Percentiles rank a stretch among this genome's conserved stretches.
These are phyloP conservation scores for Coffea humblotiana DNA, from an alignment of 305 asterid genomes.

Conservation along the genomic window DNA sequence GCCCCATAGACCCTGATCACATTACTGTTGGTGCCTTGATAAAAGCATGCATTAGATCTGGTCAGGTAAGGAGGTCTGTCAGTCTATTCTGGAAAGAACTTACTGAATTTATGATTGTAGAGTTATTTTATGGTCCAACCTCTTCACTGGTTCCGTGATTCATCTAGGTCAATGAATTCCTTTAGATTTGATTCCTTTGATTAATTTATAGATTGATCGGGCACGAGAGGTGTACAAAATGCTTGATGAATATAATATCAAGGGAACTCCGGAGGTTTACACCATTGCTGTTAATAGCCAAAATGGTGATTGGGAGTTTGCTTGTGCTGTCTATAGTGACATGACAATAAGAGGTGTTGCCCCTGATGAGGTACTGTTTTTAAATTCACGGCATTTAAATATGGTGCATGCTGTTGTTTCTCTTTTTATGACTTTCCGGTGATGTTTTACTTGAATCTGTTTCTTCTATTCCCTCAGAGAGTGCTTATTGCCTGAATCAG, in stretches of 20 bases:
- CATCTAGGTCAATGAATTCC: not conserved
- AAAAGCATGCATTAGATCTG: constrained; percentile 87
- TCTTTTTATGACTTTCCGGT: constrained; percentile 4
- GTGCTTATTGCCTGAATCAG: not conserved
- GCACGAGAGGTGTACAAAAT: constrained; percentile 84
- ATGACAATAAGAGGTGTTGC: constrained; percentile 75
- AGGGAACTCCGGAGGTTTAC: constrained; percentile 92
- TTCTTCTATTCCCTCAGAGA: not conserved
- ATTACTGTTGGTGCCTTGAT: constrained; percentile 92
- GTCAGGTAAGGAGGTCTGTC: constrained; percentile 53
- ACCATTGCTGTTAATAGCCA: constrained; percentile 93
- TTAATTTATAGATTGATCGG: constrained; percentile 60
- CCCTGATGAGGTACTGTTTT: constrained; percentile 84
- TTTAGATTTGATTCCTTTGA: not conserved
- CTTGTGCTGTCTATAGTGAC: constrained; percentile 75
- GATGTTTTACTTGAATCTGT: not conserved
- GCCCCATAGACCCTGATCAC: constrained; percentile 94
- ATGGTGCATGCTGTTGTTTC: not conserved
- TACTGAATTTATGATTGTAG: not conserved
- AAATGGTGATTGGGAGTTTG: constrained; percentile 92
- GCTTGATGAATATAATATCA: constrained; percentile 72
- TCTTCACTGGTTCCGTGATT: not conserved
- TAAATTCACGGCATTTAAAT: constrained; percentile 1
- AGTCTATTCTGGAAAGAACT: not conserved
- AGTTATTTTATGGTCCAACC: constrained; percentile 7